These are phyloP conservation scores for Prunus yedoensis DNA, from an alignment of 331 rosid genomes.

Conservation along the genomic window DNA sequence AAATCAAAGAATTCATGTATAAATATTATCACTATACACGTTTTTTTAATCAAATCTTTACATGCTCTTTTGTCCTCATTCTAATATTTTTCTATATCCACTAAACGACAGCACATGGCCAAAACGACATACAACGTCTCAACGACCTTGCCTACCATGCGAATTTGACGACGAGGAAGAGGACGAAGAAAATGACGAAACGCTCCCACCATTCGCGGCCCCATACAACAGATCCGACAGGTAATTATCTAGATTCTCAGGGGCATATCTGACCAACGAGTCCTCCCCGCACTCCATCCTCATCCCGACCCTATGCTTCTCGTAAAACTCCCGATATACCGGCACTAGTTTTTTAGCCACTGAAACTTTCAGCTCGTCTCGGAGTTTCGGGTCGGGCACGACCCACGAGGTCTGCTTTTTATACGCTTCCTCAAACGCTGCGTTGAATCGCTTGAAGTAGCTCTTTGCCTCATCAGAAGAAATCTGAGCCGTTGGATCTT, in stretches of 20 bases:
- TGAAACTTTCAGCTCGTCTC: slow-evolving; percentile 48
- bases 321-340: slow-evolving; percentile 35
- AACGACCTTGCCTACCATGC: slow-evolving; percentile 20
- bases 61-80: not conserved
- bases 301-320: slow-evolving; percentile 30
- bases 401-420: slow-evolving; percentile 58
- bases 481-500: slow-evolving; percentile 41
- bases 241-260: slow-evolving; percentile 54
- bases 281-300: slow-evolving; percentile 31
- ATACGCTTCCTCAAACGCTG: slow-evolving; percentile 51
- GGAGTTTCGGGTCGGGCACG: slow-evolving; percentile 49
- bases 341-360: slow-evolving; percentile 37
- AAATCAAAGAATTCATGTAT: not conserved
- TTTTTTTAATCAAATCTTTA: not conserved
- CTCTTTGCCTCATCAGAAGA: slow-evolving; percentile 44
- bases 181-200: slow-evolving; percentile 34
- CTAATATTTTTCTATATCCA: not conserved
- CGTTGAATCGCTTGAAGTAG: slow-evolving; percentile 38
- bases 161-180: slow-evolving; percentile 26
- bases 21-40: not conserved
- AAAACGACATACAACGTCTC: slow-evolving; percentile 17
- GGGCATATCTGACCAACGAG: slow-evolving; percentile 22
- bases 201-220: slow-evolving; percentile 29
- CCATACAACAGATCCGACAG: slow-evolving; percentile 57
- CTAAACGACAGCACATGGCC: not conserved